Conservation (phyloP, 148 eudicot species). For the Rhododendron vialii region DNA sequence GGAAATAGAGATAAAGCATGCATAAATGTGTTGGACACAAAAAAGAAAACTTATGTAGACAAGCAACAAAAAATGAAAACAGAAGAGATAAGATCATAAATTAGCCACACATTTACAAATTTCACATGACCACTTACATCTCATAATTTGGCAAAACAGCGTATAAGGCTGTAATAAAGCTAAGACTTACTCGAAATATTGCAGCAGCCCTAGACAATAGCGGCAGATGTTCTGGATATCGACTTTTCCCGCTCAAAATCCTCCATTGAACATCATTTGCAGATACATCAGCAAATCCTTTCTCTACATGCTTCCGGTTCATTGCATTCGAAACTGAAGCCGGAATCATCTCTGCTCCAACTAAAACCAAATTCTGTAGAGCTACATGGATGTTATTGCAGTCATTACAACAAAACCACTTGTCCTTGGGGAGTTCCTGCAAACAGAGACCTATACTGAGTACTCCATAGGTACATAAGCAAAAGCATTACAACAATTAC, state of each 20-base stretch:
- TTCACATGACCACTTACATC: neutral
- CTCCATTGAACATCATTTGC: constrained; percentile 59
- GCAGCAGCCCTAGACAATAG: constrained; percentile 71
- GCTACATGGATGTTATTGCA: constrained; percentile 58
- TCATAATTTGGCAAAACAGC: neutral
- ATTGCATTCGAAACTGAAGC: constrained; percentile 35
- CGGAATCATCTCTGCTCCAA: constrained; percentile 50
- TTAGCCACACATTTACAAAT: neutral
- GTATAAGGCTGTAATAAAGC: neutral
- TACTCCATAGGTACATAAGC: neutral
- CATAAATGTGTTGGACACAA: neutral
- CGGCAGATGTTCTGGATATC: constrained; percentile 60
- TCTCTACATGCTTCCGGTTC: constrained; percentile 39
- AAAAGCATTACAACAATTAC: neutral
- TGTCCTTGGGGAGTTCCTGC: constrained; percentile 80
- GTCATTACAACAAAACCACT: constrained; percentile 85
- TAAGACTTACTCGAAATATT: constrained; percentile 71
- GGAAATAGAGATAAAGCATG: neutral
- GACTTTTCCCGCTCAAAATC: constrained; percentile 78
- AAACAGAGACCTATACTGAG: neutral
- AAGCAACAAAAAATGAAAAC: neutral
- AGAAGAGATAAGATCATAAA: neutral
- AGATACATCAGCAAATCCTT: constrained; percentile 38
- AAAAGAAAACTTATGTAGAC: neutral
- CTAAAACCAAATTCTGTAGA: constrained; percentile 41